Percentiles rank a stretch among this genome's conserved stretches.
Conservation (phyloP, 495 filamentous ascomycete genomes). For the Tuber aestivum region DNA sequence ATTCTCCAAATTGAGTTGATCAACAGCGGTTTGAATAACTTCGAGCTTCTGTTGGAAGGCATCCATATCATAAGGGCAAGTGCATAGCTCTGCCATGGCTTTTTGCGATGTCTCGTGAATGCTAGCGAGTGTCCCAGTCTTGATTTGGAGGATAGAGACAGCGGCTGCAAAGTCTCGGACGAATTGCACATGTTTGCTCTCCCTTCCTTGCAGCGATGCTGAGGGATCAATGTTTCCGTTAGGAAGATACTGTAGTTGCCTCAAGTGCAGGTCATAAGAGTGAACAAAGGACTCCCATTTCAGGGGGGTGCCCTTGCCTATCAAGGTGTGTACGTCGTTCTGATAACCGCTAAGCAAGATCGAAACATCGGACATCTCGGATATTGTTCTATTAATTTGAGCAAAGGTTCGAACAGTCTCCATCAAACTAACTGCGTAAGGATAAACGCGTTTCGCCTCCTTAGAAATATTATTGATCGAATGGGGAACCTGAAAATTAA, state of each 20-base stretch:
- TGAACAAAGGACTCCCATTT: constrained; percentile 97
- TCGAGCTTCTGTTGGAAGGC: constrained; percentile 76
- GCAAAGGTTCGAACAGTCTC: constrained; percentile 86
- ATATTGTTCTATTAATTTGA: constrained; percentile 76
- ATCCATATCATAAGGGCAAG: constrained; percentile 69
- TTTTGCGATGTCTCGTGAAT: constrained; percentile 82
- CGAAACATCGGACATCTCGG: constrained; percentile 74
- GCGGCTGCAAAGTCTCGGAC: constrained; percentile 83
- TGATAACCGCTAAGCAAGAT: constrained; percentile 84
- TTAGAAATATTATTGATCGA: constrained; percentile 90
- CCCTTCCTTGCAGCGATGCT: constrained; percentile 53
- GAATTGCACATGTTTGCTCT: constrained; percentile 93
- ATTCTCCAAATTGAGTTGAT: constrained; percentile 90
- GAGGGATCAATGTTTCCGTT: constrained; percentile 57
- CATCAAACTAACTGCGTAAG: constrained; percentile 95
- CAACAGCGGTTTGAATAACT: constrained; percentile 76
- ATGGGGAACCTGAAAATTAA: constrained; percentile 87
- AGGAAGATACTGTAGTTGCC: constrained; percentile 54
- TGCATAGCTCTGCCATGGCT: constrained; percentile 72
- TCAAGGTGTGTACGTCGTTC: constrained; percentile 73
- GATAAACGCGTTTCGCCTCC: constrained; percentile 94
- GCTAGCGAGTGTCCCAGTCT: constrained; percentile 66
- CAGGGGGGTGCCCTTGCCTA: constrained; percentile 77
- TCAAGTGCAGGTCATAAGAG: constrained; percentile 84
- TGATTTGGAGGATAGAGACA: constrained; percentile 77